phyloP scores from a whole-genome alignment of 2,329 filamentous ascomycete genomes.

The Diaporthe citrichinensis region DNA sequence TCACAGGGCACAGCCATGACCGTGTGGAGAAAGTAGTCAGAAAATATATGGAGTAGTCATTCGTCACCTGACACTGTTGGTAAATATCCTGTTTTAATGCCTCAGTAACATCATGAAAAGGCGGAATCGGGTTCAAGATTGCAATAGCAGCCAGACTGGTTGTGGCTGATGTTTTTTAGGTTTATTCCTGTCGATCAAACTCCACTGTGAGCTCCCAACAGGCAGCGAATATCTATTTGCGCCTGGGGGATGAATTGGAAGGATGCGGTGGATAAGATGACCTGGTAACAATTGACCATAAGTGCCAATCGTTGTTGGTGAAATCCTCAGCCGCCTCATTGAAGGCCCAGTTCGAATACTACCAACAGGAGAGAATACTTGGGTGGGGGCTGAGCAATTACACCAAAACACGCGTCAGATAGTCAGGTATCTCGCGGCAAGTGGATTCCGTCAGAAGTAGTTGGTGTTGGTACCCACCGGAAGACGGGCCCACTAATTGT shows the following conservation, averaged over 20 bases:
- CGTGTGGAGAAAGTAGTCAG: neutral
- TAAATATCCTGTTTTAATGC: neutral
- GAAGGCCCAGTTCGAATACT: neutral
- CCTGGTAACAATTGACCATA: neutral
- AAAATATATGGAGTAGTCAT: neutral
- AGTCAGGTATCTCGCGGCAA: neutral
- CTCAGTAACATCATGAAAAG: neutral
- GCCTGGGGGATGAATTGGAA: neutral
- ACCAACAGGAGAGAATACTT: neutral
- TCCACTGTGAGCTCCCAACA: neutral
- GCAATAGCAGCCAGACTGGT: neutral
- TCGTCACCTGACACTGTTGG: neutral
- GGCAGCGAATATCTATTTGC: neutral
- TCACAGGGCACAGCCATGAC: neutral
- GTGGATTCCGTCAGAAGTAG: neutral
- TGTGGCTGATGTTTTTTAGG: neutral
- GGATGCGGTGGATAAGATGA: conserved; percentile 3
- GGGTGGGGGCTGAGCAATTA: neutral
- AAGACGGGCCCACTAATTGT: neutral
- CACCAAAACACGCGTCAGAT: neutral
- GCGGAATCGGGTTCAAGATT: neutral
- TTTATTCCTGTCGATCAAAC: neutral
- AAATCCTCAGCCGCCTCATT: neutral
- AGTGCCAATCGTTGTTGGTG: neutral
- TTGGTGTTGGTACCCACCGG: conserved; percentile 5